Evolutionary conservation across 768 basidiomycete species (phyloP), one percentile per base, ranked within the genome.

Genomic region (Panaeolus papilionaceus): DNA sequence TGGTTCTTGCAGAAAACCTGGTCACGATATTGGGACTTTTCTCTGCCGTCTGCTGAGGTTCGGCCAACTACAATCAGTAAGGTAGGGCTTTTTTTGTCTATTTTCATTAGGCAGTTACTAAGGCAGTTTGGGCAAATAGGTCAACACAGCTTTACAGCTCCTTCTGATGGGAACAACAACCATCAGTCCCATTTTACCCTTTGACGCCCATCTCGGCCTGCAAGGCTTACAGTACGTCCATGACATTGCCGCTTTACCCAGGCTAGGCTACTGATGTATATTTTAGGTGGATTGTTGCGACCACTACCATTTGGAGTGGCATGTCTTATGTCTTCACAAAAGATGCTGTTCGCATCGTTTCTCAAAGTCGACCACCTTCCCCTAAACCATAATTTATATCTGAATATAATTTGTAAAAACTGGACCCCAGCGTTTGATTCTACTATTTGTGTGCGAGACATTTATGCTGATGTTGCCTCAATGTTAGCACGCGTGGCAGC

Each of bases 11-110:
- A 96, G 93, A 94, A 94, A 94, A 98, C 96, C 0, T 92, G 95
- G 75, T 76, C 81, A 28, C 88, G 98, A 39, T 99, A 99, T 79
- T 99, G 96, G 94, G 94, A 98, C 76, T 94, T 98, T 69, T 93
- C 93, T 10, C 89, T 98, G 63, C 95, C 98, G 1, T 97, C 96
- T 1, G 97, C 95, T 1, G 96, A 98, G 78, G 95, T 99, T 12
- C 88, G 88, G 38, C 97, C 97, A 0, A 99, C 98, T 11, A 79
- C 79, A n/a, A 96, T 99, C 63, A 97, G 95, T 83, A 99, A 97
- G 84, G 94, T 92, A 45, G 14, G 71, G 63, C 14, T 18, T 37
- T 10, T 40, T 18, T 42, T 39, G 26, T 39, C 20, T 7, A 10
- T 58, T 9, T 45, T 66, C 39, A 44, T 16, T 61, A 20, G 18